Conservation (phyloP, 306 rosid genomes). For the Cucurbita pepo region DNA sequence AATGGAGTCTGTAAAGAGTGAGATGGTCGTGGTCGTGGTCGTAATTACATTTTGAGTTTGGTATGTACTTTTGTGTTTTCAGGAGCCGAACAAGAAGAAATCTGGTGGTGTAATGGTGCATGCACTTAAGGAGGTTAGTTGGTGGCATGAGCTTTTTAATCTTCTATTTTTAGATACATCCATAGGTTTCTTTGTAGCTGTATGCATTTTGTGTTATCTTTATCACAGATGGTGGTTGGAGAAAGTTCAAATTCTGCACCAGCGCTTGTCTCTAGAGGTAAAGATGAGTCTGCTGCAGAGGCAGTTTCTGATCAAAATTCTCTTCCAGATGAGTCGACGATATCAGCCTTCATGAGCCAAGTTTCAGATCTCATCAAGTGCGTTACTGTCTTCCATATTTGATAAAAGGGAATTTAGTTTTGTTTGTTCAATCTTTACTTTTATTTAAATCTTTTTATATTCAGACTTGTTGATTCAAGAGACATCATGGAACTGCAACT, state of each 20-base stretch:
- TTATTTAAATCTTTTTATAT: constrained; percentile 7
- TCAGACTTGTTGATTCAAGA: constrained; percentile 83
- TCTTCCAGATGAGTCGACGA: constrained; percentile 29
- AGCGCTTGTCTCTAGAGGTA: constrained; percentile 18
- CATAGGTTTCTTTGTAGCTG: not conserved
- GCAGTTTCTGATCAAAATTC: constrained; percentile 18
- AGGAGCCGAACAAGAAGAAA: constrained; percentile 39
- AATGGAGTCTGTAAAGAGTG: not conserved
- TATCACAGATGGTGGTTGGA: constrained; percentile 24
- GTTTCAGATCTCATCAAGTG: constrained; percentile 84
- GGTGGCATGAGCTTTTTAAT: constrained; percentile 14
- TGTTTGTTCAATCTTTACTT: not conserved
- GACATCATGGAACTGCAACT: constrained; percentile 74
- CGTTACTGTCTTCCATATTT: not conserved
- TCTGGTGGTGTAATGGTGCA: constrained; percentile 21
- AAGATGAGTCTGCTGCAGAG: constrained; percentile 17
- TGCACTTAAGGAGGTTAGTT: constrained; percentile 23
- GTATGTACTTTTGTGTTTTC: constrained; percentile 9
- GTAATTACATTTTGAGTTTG: not conserved
- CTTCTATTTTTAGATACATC: not conserved
- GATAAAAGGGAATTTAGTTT: not conserved
- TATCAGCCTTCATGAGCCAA: constrained; percentile 59
- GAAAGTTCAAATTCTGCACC: constrained; percentile 58
- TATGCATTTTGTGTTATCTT: not conserved
- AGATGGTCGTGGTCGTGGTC: not conserved